phyloP scores from a whole-genome alignment of 495 filamentous ascomycete genomes.

The Daldinia vernicosa region DNA sequence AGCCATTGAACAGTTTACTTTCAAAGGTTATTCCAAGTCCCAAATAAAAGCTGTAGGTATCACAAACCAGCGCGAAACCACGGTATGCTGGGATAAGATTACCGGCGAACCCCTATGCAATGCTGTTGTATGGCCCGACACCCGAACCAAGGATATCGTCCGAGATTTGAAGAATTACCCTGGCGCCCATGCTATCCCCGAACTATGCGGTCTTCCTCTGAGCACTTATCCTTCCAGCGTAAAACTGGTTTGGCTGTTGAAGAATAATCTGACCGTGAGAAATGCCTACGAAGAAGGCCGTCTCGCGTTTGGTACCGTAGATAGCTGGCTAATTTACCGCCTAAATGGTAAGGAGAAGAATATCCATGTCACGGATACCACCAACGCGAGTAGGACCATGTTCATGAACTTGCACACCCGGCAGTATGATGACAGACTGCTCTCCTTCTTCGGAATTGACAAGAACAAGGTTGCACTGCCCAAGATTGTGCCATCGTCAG shows the following conservation, averaged over 20 bases:
- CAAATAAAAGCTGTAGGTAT: constrained; percentile 89
- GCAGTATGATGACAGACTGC: constrained; percentile 82
- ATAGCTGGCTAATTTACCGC: constrained; percentile 90
- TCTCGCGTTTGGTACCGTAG: constrained; percentile 91
- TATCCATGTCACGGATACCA: constrained; percentile 85
- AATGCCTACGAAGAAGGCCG: constrained; percentile 82
- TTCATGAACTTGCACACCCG: constrained; percentile 92
- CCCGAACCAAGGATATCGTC: constrained; percentile 79
- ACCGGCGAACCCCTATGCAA: constrained; percentile 89
- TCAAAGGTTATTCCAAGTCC: constrained; percentile 71
- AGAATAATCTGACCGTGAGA: constrained; percentile 74
- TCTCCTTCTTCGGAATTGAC: constrained; percentile 87
- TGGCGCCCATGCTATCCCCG: constrained; percentile 72
- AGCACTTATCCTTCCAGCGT: constrained; percentile 94
- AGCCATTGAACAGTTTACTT: constrained; percentile 76
- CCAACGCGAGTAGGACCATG: constrained; percentile 95
- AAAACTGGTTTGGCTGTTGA: constrained; percentile 86
- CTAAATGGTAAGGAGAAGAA: constrained; percentile 76
- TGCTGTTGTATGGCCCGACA: constrained; percentile 95
- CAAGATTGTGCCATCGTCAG: constrained; percentile 86
- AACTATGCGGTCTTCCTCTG: constrained; percentile 85
- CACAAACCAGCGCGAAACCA: constrained; percentile 95
- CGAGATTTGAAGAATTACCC: constrained; percentile 76
- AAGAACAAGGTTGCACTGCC: constrained; percentile 78
- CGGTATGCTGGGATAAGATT: constrained; percentile 86